These are phyloP conservation scores for Draba incana DNA, from an alignment of 345 rosid species.

Conservation along the genomic window DNA sequence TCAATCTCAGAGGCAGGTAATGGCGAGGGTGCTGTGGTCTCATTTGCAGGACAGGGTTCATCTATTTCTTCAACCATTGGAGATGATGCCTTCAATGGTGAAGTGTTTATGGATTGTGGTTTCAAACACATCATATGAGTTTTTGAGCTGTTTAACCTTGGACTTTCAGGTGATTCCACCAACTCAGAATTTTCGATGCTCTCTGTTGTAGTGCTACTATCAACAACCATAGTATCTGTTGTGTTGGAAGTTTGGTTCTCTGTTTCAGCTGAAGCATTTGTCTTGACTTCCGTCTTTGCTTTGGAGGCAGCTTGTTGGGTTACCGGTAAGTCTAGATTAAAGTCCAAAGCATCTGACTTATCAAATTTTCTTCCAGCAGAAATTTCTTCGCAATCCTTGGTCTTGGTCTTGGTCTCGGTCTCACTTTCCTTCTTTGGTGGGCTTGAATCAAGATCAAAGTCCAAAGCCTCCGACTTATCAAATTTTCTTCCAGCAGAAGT, in stretches of 20 bases:
- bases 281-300: slow-evolving; percentile 38
- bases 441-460: slow-evolving; percentile 47
- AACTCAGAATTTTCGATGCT: slow-evolving; percentile 33
- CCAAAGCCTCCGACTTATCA: slow-evolving; percentile 35
- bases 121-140: slow-evolving; percentile 37
- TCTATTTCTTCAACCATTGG: slow-evolving; percentile 28
- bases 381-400: slow-evolving; percentile 38
- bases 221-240: slow-evolving; percentile 31
- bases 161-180: slow-evolving; percentile 39
- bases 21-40: slow-evolving; percentile 13
- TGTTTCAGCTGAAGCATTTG: slow-evolving; percentile 40
- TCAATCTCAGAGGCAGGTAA: slow-evolving; percentile 31
- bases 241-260: slow-evolving; percentile 43
- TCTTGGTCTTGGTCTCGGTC: slow-evolving; percentile 41
- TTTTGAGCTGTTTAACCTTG: slow-evolving; percentile 33
- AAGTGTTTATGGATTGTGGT: slow-evolving; percentile 34
- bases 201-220: slow-evolving; percentile 37
- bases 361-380: slow-evolving; percentile 35
- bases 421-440: slow-evolving; percentile 47
- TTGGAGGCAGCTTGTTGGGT: slow-evolving; percentile 29
- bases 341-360: slow-evolving; percentile 36
- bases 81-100: slow-evolving; percentile 28
- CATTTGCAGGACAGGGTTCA: slow-evolving; percentile 30
- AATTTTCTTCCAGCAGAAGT: slow-evolving; percentile 32
- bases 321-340: slow-evolving; percentile 26